Base-by-base conservation (phyloP, 441 rosid species). In the Sinapis alba region DNA sequence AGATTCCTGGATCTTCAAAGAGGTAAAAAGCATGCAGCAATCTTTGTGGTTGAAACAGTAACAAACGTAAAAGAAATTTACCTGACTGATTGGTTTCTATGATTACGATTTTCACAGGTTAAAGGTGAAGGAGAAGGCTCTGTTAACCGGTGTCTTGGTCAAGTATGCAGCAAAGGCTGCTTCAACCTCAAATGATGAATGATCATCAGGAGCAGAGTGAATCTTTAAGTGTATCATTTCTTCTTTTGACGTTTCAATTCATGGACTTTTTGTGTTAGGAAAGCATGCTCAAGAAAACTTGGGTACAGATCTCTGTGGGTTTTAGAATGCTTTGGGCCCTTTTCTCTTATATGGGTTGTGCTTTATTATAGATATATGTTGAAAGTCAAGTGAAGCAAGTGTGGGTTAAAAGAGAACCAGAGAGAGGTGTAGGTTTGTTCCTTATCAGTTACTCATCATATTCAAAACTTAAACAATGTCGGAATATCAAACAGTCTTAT, bases 61-160 rank as follows among this genome's bases (percentile, higher is more conserved):
- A 26, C 11, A 3, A 26, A 7, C n/a, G n/a, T n/a, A 24, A 23
- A 23, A 30, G 11, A 38, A 4, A 12, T 8, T 18, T 62, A 54
- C 26, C 19, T 23, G 18, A 21, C 21, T 64, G 36, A 58, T 64
- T 54, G 30, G 12, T 54, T 12, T 57, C 32, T 21, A 0, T 15
- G 9, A 61, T 45, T 3, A 23, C 32, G 41, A 53, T 20, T 76
- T 45, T 84, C 85, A 45, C 72, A 94, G 96, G 82, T 81, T 94
- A 79, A 89, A 81, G 84, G 60, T 88, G 73, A 87, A 83, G 85
- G 99, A 94, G 86, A 90, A 87, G 84, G 84, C 93, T 30, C 69
- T 85, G 66, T 84, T 94, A 68, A 85, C 85, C 0, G 88, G 85
- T 0, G 97, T 90, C 32, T 84, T 92, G 69, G 69, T 84, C 43